Percentiles rank a stretch among this genome's conserved stretches.
Evolutionary conservation across 768 basidiomycete genomes (phyloP).

Genomic region (Suillus tomentosus): DNA sequence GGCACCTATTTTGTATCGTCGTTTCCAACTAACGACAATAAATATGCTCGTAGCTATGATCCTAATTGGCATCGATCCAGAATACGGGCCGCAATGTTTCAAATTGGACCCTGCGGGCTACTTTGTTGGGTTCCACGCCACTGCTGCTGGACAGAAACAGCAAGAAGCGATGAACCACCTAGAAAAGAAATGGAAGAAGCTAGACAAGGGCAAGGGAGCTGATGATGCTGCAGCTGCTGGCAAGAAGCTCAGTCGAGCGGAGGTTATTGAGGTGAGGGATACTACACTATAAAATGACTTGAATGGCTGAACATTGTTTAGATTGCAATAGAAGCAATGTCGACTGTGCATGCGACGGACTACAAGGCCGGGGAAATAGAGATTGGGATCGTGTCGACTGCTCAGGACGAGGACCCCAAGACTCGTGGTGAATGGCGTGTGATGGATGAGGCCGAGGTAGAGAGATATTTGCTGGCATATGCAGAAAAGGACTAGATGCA

Average conservation of each 20-base stretch:
- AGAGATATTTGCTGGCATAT: conserved; percentile 78
- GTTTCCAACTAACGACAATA: conserved; percentile 4
- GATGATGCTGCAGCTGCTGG: conserved; percentile 80
- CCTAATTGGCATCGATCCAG: conserved; percentile 88
- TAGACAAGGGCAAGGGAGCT: conserved; percentile 74
- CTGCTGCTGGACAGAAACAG: conserved; percentile 94
- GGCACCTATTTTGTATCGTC: conserved; percentile 27
- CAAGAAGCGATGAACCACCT: conserved; percentile 98
- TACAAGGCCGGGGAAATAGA: conserved; percentile 96
- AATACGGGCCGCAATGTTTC: conserved; percentile 94
- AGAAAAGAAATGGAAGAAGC: conserved; percentile 99
- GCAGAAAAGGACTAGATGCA: conserved; percentile 76
- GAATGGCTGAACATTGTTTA: conserved; percentile 33
- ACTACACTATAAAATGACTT: neutral
- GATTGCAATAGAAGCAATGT: conserved; percentile 95
- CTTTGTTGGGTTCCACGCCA: conserved; percentile 98
- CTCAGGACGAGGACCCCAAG: conserved; percentile 72
- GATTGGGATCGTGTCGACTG: conserved; percentile 86
- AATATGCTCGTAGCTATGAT: conserved; percentile 74
- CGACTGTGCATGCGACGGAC: conserved; percentile 91
- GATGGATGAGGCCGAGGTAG: conserved; percentile 76
- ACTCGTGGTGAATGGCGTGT: conserved; percentile 78
- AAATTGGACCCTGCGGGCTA: conserved; percentile 99
- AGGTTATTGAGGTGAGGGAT: conserved; percentile 84
- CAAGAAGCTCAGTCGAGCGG: conserved; percentile 66